Evolutionary conservation across 805 yeast species (phyloP).

Genomic region (Candida sithepensis): DNA sequence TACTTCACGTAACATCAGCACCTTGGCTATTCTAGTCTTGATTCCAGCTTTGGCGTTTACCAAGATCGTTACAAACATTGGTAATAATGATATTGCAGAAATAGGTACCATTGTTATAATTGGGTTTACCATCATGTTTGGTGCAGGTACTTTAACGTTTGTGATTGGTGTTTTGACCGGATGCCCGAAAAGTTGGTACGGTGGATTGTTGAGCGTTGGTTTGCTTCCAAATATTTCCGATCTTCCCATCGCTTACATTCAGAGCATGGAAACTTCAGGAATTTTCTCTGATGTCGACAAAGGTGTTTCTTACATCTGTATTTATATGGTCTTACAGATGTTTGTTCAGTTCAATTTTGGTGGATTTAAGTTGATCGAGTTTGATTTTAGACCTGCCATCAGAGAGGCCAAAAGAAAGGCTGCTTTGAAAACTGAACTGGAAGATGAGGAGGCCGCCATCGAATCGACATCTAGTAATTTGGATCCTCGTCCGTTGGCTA

Average conservation of each 20-base stretch:
- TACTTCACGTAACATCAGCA: conserved; percentile 65
- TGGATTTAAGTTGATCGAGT: conserved; percentile 60
- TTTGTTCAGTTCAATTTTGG: conserved; percentile 75
- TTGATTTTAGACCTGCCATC: conserved; percentile 53
- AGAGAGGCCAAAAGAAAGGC: conserved; percentile 20
- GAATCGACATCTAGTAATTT: conserved; percentile 7
- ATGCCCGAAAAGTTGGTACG: conserved; percentile 70
- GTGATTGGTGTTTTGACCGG: conserved; percentile 45
- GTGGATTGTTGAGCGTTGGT: conserved; percentile 68
- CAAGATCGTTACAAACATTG: conserved; percentile 64
- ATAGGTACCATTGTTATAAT: conserved; percentile 62
- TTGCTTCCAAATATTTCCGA: conserved; percentile 78
- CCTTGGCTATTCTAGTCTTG: conserved; percentile 61
- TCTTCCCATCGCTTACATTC: conserved; percentile 79
- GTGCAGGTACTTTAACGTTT: conserved; percentile 42
- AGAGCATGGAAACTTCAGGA: conserved; percentile 63
- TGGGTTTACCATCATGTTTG: conserved; percentile 39
- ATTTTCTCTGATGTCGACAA: conserved; percentile 57
- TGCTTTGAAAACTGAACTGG: conserved; percentile 20
- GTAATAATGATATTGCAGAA: conserved; percentile 63
- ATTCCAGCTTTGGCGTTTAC: conserved; percentile 75
- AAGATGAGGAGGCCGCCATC: conserved; percentile 13
- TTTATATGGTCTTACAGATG: conserved; percentile 66
- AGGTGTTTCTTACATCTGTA: conserved; percentile 83
- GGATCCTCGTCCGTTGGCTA: not conserved